Percentiles rank a stretch among this genome's conserved stretches.
phyloP scores from a whole-genome alignment of 2,329 filamentous ascomycete species.

The Daldinia sp. region DNA sequence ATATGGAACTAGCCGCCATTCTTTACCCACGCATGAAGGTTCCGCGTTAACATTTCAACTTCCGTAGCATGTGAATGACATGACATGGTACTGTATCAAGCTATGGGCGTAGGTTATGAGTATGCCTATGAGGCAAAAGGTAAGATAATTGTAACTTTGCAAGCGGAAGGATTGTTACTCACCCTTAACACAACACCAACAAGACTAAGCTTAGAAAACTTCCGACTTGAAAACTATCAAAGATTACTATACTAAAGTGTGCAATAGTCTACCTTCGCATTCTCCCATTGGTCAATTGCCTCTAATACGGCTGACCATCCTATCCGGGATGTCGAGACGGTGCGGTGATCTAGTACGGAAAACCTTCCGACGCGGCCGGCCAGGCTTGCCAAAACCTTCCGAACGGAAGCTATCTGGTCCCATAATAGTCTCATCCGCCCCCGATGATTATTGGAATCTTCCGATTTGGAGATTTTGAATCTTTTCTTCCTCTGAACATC shows the following conservation, averaged over 20 bases:
- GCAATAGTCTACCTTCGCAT: not conserved
- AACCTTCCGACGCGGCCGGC: conserved; percentile 28
- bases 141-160: not conserved
- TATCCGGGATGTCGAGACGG: conserved; percentile 1
- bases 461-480: not conserved
- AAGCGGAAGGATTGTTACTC: not conserved
- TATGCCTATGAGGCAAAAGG: not conserved
- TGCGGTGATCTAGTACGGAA: conserved; percentile 18
- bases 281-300: conserved; percentile 14
- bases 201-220: conserved; percentile 4
- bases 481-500: not conserved
- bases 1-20: not conserved
- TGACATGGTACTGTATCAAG: not conserved
- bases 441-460: conserved; percentile 12
- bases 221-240: conserved; percentile 13
- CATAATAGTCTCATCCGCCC: conserved; percentile 17
- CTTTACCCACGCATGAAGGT: not conserved
- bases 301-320: not conserved
- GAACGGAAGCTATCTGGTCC: conserved; percentile 22
- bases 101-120: conserved; percentile 1
- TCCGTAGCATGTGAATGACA: no score
- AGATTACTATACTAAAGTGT: not conserved
- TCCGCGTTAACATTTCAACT: not conserved
- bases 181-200: not conserved
- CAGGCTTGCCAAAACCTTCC: conserved; percentile 28